Evolutionary conservation across 208 protist genomes (phyloP), one percentile per base, ranked within the genome.

Genomic region (Crithidia bombi): DNA sequence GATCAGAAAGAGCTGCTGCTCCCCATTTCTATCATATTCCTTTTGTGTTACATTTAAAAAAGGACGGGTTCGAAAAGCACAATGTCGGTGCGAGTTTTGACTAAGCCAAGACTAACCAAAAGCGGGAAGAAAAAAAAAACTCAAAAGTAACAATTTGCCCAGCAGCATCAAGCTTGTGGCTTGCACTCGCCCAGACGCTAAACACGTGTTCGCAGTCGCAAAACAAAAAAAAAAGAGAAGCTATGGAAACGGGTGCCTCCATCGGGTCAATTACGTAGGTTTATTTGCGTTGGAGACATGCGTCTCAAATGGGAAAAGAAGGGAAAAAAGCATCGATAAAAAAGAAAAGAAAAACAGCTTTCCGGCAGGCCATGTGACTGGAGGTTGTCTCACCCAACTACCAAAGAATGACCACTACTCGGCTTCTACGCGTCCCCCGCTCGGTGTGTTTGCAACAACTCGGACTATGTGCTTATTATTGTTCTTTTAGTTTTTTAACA

Each of bases 191-290:
- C n/a, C n/a, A n/a, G n/a, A n/a, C n/a, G n/a, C n/a, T n/a, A n/a
- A n/a, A n/a, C n/a, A n/a, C n/a, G n/a, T n/a, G n/a, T n/a, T n/a
- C n/a, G n/a, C n/a, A n/a, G n/a, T n/a, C n/a, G n/a, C n/a, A n/a
- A n/a, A n/a, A n/a, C n/a, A n/a, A n/a, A n/a, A 21, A 43, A 17
- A 21, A 36, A 49, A 50, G 11, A 59, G 50, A 68, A 41, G 12
- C 7, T 15, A 51, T 55, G 19, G 52, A 26, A 5, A 26, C 32
- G 25, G 6, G 32, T 19, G 30, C 23, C 52, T 41, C 28, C 28
- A 32, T 39, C 32, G 14, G 19, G 17, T 0, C 7, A 28, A 1
- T 41, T 36, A 7, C 14, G 14, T 19, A 57, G 9, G 14, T 12
- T 25, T 57, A 19, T 26, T 5, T 57, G 52, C 12, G 19, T 57